Conservation (phyloP, 495 filamentous ascomycete species). For the Elaphomyces granulatus region DNA sequence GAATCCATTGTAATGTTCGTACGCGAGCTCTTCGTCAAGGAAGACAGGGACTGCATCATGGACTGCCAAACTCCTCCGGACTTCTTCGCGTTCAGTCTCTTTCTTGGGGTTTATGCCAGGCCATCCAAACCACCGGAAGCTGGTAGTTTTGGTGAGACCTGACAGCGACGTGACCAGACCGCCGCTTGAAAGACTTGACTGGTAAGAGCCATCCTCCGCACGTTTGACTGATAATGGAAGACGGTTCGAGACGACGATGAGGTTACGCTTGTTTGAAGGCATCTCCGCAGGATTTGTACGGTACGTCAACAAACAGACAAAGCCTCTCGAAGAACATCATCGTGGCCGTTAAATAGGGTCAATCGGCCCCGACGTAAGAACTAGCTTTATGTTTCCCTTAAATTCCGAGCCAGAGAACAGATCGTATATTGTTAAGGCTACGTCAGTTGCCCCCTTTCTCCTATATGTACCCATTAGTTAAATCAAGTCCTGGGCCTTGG, state of each 20-base stretch:
- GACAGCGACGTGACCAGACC: conserved; percentile 78
- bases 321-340: no score
- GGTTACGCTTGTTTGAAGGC: conserved; percentile 16
- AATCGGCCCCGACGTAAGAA: not conserved
- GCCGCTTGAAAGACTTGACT: conserved; percentile 72
- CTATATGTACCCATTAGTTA: not conserved
- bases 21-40: conserved; percentile 37
- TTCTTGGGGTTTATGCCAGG: conserved; percentile 52
- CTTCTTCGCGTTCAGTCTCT: conserved; percentile 27
- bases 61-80: conserved; percentile 28
- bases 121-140: conserved; percentile 92
- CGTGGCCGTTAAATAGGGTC: no score
- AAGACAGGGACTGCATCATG: conserved; percentile 41
- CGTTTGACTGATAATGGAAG: conserved; percentile 80
- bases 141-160: conserved; percentile 69
- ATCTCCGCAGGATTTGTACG: not conserved
- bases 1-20: conserved; percentile 47
- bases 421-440: not conserved
- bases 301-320: not conserved
- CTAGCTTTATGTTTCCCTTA: no score
- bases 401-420: no score
- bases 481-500: not conserved
- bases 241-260: conserved; percentile 79
- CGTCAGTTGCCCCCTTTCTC: not conserved
- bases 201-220: conserved; percentile 52